phyloP scores from a whole-genome alignment of 2,329 filamentous ascomycete genomes.

The Cryphonectria japonica region DNA sequence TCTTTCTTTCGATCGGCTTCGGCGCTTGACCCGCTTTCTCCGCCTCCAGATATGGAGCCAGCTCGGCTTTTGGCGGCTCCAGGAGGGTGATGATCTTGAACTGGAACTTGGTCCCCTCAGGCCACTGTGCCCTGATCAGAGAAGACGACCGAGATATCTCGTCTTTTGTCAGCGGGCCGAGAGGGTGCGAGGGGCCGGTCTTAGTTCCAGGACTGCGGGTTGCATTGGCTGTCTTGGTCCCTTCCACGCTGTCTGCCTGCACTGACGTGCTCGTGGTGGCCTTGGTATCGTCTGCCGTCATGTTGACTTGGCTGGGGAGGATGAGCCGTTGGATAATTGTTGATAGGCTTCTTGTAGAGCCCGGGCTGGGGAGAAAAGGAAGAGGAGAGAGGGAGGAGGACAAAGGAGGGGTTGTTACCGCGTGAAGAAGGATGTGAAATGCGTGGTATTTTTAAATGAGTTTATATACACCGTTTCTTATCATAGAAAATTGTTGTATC shows the following conservation, averaged over 20 bases:
- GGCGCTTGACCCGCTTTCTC: conserved; percentile 47
- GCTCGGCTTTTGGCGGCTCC: conserved; percentile 58
- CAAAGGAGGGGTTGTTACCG: not conserved
- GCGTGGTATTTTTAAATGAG: not conserved
- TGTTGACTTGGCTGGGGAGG: not conserved
- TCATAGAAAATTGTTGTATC: not conserved
- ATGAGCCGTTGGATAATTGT: not conserved
- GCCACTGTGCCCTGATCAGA: conserved; percentile 59
- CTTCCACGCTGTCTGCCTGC: conserved; percentile 5
- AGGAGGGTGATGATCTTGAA: conserved; percentile 67
- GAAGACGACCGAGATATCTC: conserved; percentile 58
- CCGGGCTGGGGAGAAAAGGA: not conserved
- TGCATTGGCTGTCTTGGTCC: conserved; percentile 11
- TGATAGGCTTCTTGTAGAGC: not conserved
- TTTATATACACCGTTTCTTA: not conserved
- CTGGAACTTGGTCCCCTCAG: conserved; percentile 56
- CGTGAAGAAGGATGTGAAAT: not conserved
- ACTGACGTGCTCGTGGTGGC: not conserved
- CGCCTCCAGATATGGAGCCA: conserved; percentile 54
- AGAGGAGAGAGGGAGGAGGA: not conserved
- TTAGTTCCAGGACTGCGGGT: conserved; percentile 2
- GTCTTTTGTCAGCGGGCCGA: conserved; percentile 60
- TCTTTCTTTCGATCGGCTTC: conserved; percentile 51
- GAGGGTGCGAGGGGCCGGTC: conserved; percentile 49
- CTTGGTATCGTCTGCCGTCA: conserved; percentile 25